These are phyloP conservation scores for Coelastrella sp. DNA, from an alignment of 139 green algal species.

Conservation along the genomic window DNA sequence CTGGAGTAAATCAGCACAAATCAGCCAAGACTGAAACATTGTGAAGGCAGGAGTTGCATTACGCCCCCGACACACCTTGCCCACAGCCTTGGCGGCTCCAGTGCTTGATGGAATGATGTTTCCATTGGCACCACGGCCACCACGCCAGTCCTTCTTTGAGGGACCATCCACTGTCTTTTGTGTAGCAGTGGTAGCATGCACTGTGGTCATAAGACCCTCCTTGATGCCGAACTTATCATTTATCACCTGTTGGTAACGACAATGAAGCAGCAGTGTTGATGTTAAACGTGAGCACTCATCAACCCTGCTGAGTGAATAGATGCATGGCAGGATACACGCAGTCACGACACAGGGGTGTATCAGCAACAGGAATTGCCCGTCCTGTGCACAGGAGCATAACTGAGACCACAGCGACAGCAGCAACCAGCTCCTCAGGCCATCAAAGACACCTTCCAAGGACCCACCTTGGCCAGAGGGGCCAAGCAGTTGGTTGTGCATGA, in stretches of 20 bases:
- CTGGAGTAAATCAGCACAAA: no score
- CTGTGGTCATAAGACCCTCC: slow-evolving; percentile 95
- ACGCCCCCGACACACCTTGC: slow-evolving; percentile 19
- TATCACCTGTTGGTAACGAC: slow-evolving; percentile 76
- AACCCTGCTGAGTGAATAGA: no score
- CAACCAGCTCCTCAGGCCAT: no score
- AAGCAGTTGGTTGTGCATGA: slow-evolving; percentile 99
- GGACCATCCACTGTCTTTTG: slow-evolving; percentile 98
- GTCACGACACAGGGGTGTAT: no score
- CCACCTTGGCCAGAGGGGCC: slow-evolving; percentile 94
- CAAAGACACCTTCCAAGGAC: no score
- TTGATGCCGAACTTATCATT: slow-evolving; percentile 89
- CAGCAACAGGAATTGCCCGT: no score
- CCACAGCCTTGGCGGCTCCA: slow-evolving; percentile 93
- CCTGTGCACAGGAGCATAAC: no score
- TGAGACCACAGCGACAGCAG: no score
- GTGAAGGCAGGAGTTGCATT: no score
- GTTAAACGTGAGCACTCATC: background rate
- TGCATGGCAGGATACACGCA: no score
- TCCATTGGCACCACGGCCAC: slow-evolving; percentile 85
- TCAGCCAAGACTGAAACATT: no score
- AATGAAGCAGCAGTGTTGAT: background rate
- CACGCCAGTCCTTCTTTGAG: slow-evolving; percentile 97
- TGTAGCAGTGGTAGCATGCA: slow-evolving; percentile 97
- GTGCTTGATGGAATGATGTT: slow-evolving; percentile 99